phyloP scores from a whole-genome alignment of 1,139 yeast genomes.

The Magnusiomyces suaveolens region DNA sequence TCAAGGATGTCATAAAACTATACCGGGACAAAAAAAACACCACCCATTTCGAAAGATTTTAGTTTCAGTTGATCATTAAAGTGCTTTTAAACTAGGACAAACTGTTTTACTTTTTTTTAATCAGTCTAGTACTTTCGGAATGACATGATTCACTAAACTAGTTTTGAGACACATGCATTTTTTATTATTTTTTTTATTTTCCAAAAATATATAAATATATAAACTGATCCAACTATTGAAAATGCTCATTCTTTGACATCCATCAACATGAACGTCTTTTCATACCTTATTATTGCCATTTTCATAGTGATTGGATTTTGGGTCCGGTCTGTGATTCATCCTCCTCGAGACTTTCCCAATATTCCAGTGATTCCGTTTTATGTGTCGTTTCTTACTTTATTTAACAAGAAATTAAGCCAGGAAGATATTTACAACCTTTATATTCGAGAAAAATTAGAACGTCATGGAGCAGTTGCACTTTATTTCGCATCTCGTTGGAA shows the following conservation, averaged over 20 bases:
- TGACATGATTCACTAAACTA: too few species aligned
- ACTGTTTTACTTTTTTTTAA: too few species aligned
- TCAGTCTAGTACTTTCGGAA: too few species aligned
- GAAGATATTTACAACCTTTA: constrained; percentile 38
- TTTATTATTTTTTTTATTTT: too few species aligned
- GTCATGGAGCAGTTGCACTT: constrained; percentile 50
- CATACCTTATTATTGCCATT: background rate
- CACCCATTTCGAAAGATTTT: too few species aligned
- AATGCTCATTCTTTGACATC: background rate
- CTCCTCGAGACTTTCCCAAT: constrained; percentile 35
- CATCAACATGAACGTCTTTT: background rate
- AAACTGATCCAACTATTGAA: too few species aligned
- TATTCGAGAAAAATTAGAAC: constrained; percentile 37
- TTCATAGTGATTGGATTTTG: background rate
- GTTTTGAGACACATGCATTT: too few species aligned
- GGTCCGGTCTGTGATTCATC: constrained; percentile 21
- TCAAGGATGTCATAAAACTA: too few species aligned
- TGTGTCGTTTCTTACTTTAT: constrained; percentile 44
- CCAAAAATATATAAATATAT: too few species aligned
- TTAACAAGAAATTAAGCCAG: constrained; percentile 40
- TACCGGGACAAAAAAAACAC: too few species aligned
- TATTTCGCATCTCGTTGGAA: constrained; percentile 60
- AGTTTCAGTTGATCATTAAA: too few species aligned
- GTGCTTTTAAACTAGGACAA: too few species aligned
- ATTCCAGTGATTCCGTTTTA: constrained; percentile 57